Base-by-base conservation (phyloP, 2,329 filamentous ascomycete genomes). In the Ceratocystis cacaofunesta region DNA sequence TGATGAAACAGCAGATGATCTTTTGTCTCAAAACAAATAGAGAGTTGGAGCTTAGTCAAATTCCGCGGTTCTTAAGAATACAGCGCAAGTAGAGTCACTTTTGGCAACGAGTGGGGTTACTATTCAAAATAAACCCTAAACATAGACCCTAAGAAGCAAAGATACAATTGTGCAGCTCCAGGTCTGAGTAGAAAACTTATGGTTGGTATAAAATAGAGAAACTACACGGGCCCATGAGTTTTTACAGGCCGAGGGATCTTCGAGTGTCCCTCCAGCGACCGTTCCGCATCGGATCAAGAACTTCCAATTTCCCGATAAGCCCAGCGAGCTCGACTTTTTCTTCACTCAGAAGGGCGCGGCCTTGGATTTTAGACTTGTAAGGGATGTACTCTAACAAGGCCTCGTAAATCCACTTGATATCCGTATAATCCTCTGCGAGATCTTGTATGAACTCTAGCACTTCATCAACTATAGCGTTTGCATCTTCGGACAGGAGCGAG, bases 341-440 rank as follows among this genome's bases (percentile, higher is more conserved):
- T 5, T 76, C 72, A 1, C 68, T 66, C 8, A 69, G 69, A 2
- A 73, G 79, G 66, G 74, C 71, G 58, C 76, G 71, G 74, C 76
- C 74, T 70, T 80, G 80, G 68, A 88, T 71, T n/a, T 74, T 73
- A 65, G 78, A 79, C n/a, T 88, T 74, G 41, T 78, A 76, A 36
- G 86, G 72, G 0, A 86, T 85, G 71, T 90, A 91, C 68, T 90
- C 84, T 28, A 97, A 80, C 62, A 97, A 78, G 4, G 87, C 87
- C 74, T 95, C 89, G 72, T 96, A 95, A 57, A 96, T 88, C 83
- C 90, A 94, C 75, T 96, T 95, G 73, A 77, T 73, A 62, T 81
- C 76, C 3, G 72, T 68, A 68, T 82, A 92, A 69, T 82, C 84
- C 66, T 83, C 78, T 2, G 85, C 72, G 15, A 87, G 75, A 62